Percentiles rank a stretch among this genome's conserved stretches.
Evolutionary conservation across 2,329 filamentous ascomycete genomes (phyloP).

Genomic region (Fusarium pilosicola): DNA sequence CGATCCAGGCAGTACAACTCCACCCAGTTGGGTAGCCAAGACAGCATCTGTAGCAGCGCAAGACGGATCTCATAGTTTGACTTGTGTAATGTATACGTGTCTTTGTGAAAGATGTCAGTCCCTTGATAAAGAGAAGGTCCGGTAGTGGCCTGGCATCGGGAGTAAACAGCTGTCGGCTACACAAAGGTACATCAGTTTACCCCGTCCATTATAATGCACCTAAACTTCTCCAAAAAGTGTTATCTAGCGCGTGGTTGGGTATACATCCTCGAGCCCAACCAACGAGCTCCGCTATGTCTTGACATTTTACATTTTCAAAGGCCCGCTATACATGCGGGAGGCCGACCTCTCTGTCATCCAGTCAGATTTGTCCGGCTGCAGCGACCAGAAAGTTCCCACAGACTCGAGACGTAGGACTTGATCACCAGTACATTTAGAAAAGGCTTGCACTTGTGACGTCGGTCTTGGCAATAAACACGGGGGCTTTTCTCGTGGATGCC

Average conservation of each 20-base stretch:
- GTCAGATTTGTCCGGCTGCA: not conserved
- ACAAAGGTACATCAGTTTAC: not conserved
- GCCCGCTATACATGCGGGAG: not conserved
- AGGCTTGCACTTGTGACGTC: not conserved
- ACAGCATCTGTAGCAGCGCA: no score
- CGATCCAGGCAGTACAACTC: not conserved
- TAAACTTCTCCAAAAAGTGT: rapidly evolving
- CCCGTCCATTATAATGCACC: rapidly evolving
- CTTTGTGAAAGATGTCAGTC: not conserved
- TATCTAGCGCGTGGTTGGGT: not conserved
- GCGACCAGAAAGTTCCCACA: rapidly evolving
- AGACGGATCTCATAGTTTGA: rapidly evolving
- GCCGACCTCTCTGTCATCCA: not conserved
- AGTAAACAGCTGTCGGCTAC: not conserved
- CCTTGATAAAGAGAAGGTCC: no score
- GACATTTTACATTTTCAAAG: not conserved
- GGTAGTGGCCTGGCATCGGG: not conserved
- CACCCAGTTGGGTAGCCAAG: not conserved
- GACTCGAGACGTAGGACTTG: no score
- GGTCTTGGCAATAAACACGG: not conserved
- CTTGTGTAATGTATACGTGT: not conserved
- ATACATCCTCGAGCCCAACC: not conserved
- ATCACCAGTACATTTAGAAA: not conserved
- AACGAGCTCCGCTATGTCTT: not conserved
- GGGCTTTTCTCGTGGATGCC: not conserved